phyloP scores from a whole-genome alignment of 306 rosid species.

The Carpinus viminea region DNA sequence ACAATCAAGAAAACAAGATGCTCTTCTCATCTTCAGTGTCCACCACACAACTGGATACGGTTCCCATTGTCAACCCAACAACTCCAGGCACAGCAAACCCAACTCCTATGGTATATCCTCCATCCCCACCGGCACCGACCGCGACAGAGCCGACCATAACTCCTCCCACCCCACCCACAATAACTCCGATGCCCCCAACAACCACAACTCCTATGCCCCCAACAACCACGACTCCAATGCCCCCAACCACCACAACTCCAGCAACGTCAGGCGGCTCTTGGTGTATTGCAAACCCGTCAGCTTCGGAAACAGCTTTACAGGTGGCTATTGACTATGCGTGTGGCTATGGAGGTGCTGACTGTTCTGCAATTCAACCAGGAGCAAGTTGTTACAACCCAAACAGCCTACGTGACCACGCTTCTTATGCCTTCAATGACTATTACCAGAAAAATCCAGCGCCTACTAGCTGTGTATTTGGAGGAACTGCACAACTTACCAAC shows the following conservation, averaged over 20 bases:
- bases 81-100: constrained; percentile 62
- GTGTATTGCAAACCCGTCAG: constrained; percentile 73
- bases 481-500: constrained; percentile 62
- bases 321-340: constrained; percentile 94
- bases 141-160: constrained; percentile 30
- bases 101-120: constrained; percentile 39
- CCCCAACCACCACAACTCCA: constrained; percentile 40
- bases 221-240: constrained; percentile 27
- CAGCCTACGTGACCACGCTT: constrained; percentile 74
- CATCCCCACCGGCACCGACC: constrained; percentile 51
- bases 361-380: constrained; percentile 68
- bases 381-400: constrained; percentile 76
- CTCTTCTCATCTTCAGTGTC: constrained; percentile 48
- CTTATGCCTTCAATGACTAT: constrained; percentile 84
- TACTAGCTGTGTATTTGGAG: constrained; percentile 83
- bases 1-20: constrained; percentile 44
- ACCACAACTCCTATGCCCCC: constrained; percentile 34
- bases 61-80: constrained; percentile 75
- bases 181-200: constrained; percentile 18
- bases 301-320: constrained; percentile 76
- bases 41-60: constrained; percentile 44
- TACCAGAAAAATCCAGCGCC: constrained; percentile 83
- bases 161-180: constrained; percentile 25
- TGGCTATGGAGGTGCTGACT: constrained; percentile 86
- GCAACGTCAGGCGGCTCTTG: constrained; percentile 61